Base-by-base conservation (phyloP, 495 filamentous ascomycete genomes). In the Tuber aestivum region DNA sequence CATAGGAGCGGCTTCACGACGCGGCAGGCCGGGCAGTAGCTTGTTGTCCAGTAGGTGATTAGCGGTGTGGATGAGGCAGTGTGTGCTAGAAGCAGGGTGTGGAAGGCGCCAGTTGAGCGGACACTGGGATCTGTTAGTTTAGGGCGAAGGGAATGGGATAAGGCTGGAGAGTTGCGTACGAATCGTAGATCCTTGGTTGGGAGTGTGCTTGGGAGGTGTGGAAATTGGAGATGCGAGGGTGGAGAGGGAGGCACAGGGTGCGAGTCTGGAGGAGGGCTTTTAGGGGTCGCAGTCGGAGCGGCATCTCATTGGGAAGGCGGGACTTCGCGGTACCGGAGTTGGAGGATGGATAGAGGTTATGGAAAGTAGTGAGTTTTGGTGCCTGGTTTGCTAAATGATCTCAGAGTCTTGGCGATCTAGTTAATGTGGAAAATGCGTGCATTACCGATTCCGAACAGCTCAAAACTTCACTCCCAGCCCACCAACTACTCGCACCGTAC, bases 11-110 rank as follows among this genome's bases (percentile, higher is more conserved):
- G 89, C 5, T 84, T 84, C 32, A 92, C 86, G 23, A 83, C 78
- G 40, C 84, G 84, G 83, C 90, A 93, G 14, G 87, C 88, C 12
- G 86, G 81, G 82, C 90, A 92, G 83, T 87, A 92, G 14, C 88
- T 89, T 1, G 91, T 87, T 1, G 89, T 91, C 91, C 91, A 93
- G 21, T 92, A 84, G 1, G 91, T 92, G 44, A 93, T 84, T 9
- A 93, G 84, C 9, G 91, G 89, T n/a, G 84, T 86, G 35, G 86
- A 84, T 14, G 85, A 84, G n/a, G 87, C 86, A 3, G 90, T 86
- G 0, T 89, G 89, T 68, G 91, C 83, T 68, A 90, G 85, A 32
- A 87, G 86, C 75, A 91, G 87, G 50, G 86, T 89, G 80, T 89
- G 83, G 75, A 92, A 87, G 76, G 91, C 89, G 72, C 88, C 84